Conservation (phyloP, 1,139 yeast genomes). For the Blastobotrys proliferans region DNA sequence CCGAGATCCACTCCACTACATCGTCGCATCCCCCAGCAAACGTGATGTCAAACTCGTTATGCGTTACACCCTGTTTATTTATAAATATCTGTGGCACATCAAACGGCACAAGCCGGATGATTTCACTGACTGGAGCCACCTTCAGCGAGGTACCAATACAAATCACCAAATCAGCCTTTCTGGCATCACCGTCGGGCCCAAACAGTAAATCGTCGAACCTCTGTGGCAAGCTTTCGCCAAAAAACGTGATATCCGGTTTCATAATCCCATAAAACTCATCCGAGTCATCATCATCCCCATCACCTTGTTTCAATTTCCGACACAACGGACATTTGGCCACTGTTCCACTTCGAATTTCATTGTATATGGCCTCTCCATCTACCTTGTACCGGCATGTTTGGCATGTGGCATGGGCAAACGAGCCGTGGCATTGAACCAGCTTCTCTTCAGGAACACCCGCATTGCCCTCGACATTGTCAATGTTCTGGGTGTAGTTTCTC, state of each 20-base stretch:
- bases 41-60: constrained; percentile 75
- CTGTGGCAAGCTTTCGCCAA: constrained; percentile 84
- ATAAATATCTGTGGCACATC: constrained; percentile 79
- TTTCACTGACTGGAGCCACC: constrained; percentile 94
- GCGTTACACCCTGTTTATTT: constrained; percentile 74
- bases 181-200: constrained; percentile 37
- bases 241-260: constrained; percentile 94
- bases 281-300: constrained; percentile 21
- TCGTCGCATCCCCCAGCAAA: constrained; percentile 87
- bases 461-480: constrained; percentile 82
- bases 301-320: constrained; percentile 15
- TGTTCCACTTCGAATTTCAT: constrained; percentile 54
- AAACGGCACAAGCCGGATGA: constrained; percentile 69
- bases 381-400: constrained; percentile 68
- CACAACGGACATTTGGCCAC: constrained; percentile 76
- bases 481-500: constrained; percentile 91
- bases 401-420: constrained; percentile 89
- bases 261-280: constrained; percentile 60
- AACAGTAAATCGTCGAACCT: constrained; percentile 53
- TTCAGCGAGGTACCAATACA: constrained; percentile 92
- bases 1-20: constrained; percentile 63
- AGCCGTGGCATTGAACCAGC: constrained; percentile 92
- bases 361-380: constrained; percentile 63
- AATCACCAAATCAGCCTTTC: constrained; percentile 71
- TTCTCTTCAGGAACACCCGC: constrained; percentile 73